Evolutionary conservation across 768 basidiomycete species (phyloP), one percentile per base, ranked within the genome.

Genomic region (Agrocybe pediades): DNA sequence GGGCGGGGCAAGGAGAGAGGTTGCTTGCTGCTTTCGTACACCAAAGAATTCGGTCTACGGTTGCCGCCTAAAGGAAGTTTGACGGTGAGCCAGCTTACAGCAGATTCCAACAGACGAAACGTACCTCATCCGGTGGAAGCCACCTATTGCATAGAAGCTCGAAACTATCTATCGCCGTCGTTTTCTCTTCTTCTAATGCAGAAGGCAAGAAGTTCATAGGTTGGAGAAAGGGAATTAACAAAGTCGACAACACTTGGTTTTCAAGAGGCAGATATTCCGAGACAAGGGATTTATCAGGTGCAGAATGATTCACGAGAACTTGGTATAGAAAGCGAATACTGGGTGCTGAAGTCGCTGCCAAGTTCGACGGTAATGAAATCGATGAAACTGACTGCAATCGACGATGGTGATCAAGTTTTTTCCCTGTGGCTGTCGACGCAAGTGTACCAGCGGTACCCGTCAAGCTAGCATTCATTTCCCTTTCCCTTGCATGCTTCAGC

Each of bases 1-100:
- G 76, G 45, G 78, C 68, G 16, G 60, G 59, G 40, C 54, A 55
- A 7, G 77, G 72, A 6, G 71, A 57, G 36, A 72, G 69, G 17
- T 75, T 72, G 6, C 74, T 66, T 1, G 82, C 82, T 8, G 86
- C 86, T 57, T 79, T 81, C 59, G 83, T 83, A 62, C 87, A 90
- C 89, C 89, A 92, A 25, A 86, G 56, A 59, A 78, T 82, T 21
- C 88, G 81, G 54, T 84, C 83, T 9, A 86, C 71, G 49, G 77
- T 80, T 20, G 68, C 72, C 59, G 78, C 63, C 73, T 74, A 57
- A 26, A 13, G 21, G 8, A 45, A 45, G 19, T 29, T 42, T n/a
- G 26, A 50, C 11, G 54, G 53, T 43, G 23, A n/a, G n/a, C 11
- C 2, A 39, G 36, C 11, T 44, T 36, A 27, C 9, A 8, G 24